Base-by-base conservation (phyloP, 148 eudicot species). In the Bassia scoparia region DNA sequence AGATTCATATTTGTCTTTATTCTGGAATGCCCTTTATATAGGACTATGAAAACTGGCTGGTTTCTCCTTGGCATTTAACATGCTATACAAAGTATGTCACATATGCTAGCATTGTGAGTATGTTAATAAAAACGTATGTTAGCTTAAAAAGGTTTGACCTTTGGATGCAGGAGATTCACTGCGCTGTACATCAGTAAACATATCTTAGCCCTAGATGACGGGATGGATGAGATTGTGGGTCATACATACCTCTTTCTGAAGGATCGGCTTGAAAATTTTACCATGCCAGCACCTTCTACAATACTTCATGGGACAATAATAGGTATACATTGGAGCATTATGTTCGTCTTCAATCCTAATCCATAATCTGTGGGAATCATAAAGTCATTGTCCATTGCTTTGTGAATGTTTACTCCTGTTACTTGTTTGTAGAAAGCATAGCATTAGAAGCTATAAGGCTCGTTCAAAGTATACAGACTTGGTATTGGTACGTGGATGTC, bases 271-370 rank as follows among this genome's bases (percentile, higher is more conserved):
- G 84, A 90, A 71, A 82, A 85, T 76, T 79, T 87, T 61, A 69
- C 72, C 38, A 81, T 90, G 91, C 87, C 91, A 27, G 84, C 89
- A 76, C 74, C 89, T 43, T 84, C 89, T 34, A 84, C 83, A 63
- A 83, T 90, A 80, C 87, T 90, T 80, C 96, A 90, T 48, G 96
- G 93, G 53, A 85, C 88, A 14, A 82, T 90, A 7, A 89, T 90
- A 76, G 93, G 93, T 90, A 73, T 34, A 54, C 37, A 29, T 21
- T 61, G 9, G 13, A 68, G 17, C 58, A 73, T 80, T 56, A 18
- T 18, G 41, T 75, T 13, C 5, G 52, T 46, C 23, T 1, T 14
- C 37, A 14, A 0, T 49, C 53, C 53, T 27, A 24, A 21, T 74
- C 30, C 1, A 41, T 68, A 44, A 33, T 10, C n/a, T 24, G 50